Base-by-base conservation (phyloP, 192 early-diverging fungal genomes). In the Coemansia sp. region DNA sequence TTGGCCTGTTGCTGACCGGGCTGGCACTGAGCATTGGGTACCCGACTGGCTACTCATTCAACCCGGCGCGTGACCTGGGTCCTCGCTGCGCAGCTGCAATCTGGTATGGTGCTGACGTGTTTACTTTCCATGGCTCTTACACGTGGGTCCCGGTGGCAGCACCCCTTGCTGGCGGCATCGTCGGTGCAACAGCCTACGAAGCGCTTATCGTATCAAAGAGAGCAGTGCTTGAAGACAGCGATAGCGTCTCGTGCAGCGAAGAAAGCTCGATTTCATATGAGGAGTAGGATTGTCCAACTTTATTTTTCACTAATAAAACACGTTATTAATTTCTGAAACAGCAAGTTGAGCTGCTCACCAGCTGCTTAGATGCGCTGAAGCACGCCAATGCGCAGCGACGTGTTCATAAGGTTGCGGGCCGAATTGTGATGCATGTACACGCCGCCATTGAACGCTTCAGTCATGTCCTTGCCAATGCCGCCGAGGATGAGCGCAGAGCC, bases 361-460 rank as follows among this genome's bases (percentile, higher is more conserved):
- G 29, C 29, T n/a, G 43, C 4, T 49, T 61, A 80, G 17, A 80
- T 51, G 22, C 68, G 62, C 65, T 80, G 77, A 23, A 80, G 62
- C 35, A 80, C 69, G 21, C 77, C 77, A 52, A 80, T 80, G 37
- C 77, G 77, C 25, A 80, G 69, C 39, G 78, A 75, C 2, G 72
- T 75, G 69, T 80, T 80, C 78, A 80, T 80, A 58, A 97, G 76
- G 77, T 94, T 91, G 48, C 92, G 82, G 3, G 94, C 94, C 27
- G 91, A 93, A 62, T 93, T 96, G 68, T 88, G 86, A 72, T 97
- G 95, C 68, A 90, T 82, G 75, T 97, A 95, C 14, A 96, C 84
- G 54, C 90, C 93, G 19, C 95, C 94, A 62, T 96, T 92, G 82
- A 96, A 96, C 2, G 90, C 82, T 12, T 79, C 83, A 7, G 94